Evolutionary conservation across 1,284 basidiomycete genomes (phyloP).

Genomic region (Trichosporon coremiiforme): DNA sequence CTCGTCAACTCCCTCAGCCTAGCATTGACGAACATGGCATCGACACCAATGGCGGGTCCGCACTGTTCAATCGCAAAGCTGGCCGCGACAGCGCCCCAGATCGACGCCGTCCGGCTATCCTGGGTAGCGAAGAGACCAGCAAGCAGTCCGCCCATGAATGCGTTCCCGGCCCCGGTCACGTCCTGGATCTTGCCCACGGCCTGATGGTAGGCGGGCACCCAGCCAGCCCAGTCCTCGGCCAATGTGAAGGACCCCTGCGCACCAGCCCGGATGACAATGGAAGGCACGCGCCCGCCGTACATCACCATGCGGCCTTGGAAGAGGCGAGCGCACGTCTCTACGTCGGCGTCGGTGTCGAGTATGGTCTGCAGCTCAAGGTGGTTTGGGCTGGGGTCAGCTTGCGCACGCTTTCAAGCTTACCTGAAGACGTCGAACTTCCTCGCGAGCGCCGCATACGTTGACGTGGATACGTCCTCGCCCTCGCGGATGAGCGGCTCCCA

Average conservation of each 20-base stretch:
- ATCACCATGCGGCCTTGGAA: constrained; percentile 25
- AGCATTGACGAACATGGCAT: constrained; percentile 40
- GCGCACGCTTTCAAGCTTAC: constrained; percentile 23
- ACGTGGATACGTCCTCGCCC: neutral
- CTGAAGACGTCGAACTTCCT: constrained; percentile 43
- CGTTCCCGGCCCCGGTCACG: constrained; percentile 87
- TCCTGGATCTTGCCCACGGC: constrained; percentile 66
- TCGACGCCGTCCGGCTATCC: constrained; percentile 66
- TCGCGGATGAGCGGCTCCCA: constrained; percentile 71
- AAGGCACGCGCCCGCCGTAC: constrained; percentile 56
- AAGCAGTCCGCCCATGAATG: constrained; percentile 78
- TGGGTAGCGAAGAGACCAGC: constrained; percentile 67
- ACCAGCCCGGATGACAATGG: constrained; percentile 73
- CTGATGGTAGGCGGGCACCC: constrained; percentile 79
- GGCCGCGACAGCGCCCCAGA: constrained; percentile 75
- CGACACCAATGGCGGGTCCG: constrained; percentile 54
- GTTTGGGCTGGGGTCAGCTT: constrained; percentile 54
- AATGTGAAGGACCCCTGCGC: constrained; percentile 71
- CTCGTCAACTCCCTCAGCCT: neutral
- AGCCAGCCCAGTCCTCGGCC: constrained; percentile 55
- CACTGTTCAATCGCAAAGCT: constrained; percentile 81
- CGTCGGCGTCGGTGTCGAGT: constrained; percentile 48
- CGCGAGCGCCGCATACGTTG: constrained; percentile 31
- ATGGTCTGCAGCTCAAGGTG: constrained; percentile 58
- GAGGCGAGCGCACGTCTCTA: constrained; percentile 23